A percentile compares a stretch with the other conserved stretches of the same genome.
Conservation (phyloP, 2,329 filamentous ascomycete genomes). For the Bertia moriformis region DNA sequence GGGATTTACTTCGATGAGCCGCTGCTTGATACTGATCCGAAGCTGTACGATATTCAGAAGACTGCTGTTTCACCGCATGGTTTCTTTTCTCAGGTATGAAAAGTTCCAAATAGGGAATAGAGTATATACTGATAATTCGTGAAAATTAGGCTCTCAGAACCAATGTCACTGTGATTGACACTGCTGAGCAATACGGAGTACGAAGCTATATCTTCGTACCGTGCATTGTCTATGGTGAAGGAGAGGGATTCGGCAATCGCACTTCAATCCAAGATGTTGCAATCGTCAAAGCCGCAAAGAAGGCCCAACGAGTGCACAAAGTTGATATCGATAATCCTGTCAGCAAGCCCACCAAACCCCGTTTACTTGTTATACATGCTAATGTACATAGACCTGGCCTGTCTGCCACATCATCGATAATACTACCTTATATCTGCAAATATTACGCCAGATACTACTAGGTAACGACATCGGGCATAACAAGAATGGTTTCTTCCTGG, state of each 20-base stretch:
- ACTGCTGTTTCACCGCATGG: too few relatives aligned
- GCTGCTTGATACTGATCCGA: constrained; percentile 25
- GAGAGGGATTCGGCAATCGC: constrained; percentile 31
- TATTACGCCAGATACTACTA: constrained; percentile 26
- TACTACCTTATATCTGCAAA: constrained; percentile 24
- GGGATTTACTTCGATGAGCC: constrained; percentile 23
- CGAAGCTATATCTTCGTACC: constrained; percentile 34
- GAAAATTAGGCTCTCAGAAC: constrained; percentile 20
- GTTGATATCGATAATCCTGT: too few relatives aligned
- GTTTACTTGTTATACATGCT: background rate
- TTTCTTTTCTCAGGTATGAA: too few relatives aligned
- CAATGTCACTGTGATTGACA: constrained; percentile 27
- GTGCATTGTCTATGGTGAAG: constrained; percentile 35
- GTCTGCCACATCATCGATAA: constrained; percentile 35
- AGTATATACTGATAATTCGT: constrained; percentile 1
- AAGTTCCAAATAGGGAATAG: too few relatives aligned
- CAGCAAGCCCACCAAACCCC: constrained; percentile 2
- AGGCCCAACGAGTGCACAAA: constrained; percentile 22
- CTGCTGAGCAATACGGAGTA: constrained; percentile 23
- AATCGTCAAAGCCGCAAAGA: constrained; percentile 28
- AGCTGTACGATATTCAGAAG: constrained; percentile 27
- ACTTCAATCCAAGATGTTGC: constrained; percentile 35
- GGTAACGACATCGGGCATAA: constrained; percentile 20
- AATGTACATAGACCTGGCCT: constrained; percentile 31
- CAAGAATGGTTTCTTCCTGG: constrained; percentile 32